phyloP scores from a whole-genome alignment of 179 eudicot species.

The Camellia oleifera region DNA sequence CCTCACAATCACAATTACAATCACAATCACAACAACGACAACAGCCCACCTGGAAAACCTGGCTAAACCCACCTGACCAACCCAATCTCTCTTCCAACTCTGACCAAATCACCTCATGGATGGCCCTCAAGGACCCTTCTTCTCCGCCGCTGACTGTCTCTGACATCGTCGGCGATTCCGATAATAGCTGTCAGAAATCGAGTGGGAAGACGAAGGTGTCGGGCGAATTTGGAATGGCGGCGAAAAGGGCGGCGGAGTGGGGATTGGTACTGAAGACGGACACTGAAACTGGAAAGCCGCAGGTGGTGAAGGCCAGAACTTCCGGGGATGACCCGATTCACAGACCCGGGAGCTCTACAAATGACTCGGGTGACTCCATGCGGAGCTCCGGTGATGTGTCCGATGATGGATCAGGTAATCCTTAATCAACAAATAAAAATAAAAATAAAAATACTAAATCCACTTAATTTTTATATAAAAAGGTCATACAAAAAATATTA shows the following conservation, averaged over 20 bases:
- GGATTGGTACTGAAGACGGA: slow-evolving; percentile 87
- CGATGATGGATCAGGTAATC: slow-evolving; percentile 54
- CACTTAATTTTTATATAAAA: too few species aligned
- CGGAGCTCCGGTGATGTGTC: slow-evolving; percentile 86
- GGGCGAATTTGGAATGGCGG: slow-evolving; percentile 47
- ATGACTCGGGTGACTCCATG: slow-evolving; percentile 72
- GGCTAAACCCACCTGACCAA: slow-evolving; percentile 30
- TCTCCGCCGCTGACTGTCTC: slow-evolving; percentile 17
- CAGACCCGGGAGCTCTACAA: slow-evolving; percentile 41
- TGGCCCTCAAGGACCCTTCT: slow-evolving; percentile 67
- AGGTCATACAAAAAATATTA: too few species aligned
- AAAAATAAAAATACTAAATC: too few species aligned
- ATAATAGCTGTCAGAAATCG: slow-evolving; percentile 13
- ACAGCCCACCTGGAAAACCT: slow-evolving; percentile 46
- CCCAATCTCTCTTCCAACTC: slow-evolving; percentile 21
- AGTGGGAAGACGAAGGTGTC: not conserved
- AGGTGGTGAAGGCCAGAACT: slow-evolving; percentile 76
- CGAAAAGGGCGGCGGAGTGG: slow-evolving; percentile 96
- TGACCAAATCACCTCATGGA: slow-evolving; percentile 81
- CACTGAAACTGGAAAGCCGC: slow-evolving; percentile 71
- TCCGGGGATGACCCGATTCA: slow-evolving; percentile 63
- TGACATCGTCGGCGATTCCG: slow-evolving; percentile 15
- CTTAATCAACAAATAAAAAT: too few species aligned
- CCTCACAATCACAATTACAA: too few species aligned
- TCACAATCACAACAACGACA: too few species aligned